Percentiles rank a stretch among this genome's conserved stretches.
phyloP scores from a whole-genome alignment of 768 basidiomycete species.

The Termitomyces sp. region DNA sequence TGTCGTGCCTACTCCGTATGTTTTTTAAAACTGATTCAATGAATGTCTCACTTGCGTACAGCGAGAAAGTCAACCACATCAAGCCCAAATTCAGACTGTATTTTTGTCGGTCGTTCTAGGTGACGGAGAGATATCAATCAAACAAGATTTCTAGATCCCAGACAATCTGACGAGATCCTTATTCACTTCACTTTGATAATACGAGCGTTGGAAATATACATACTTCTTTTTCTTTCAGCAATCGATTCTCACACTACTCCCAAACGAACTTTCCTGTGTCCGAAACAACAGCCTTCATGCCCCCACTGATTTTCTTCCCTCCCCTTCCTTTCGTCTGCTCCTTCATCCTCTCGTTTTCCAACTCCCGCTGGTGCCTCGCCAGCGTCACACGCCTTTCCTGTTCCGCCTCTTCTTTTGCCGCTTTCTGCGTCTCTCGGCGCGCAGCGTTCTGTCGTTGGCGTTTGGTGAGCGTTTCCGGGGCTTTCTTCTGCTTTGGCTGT shows the following conservation, averaged over 20 bases:
- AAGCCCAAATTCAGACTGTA: background rate
- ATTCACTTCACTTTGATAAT: background rate
- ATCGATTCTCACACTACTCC: background rate
- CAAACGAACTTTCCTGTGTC: conserved; percentile 51
- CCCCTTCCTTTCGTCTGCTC: conserved; percentile 30
- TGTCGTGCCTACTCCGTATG: background rate
- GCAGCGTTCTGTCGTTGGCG: conserved; percentile 65
- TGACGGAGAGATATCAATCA: background rate
- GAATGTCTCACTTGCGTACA: background rate
- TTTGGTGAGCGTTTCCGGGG: conserved; percentile 51
- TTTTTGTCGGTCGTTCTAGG: background rate
- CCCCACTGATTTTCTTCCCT: conserved; percentile 40
- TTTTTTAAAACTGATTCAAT: background rate
- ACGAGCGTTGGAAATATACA: background rate
- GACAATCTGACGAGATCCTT: background rate
- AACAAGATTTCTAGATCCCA: background rate
- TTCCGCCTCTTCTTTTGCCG: conserved; percentile 50
- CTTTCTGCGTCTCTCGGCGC: conserved; percentile 49
- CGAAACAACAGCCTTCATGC: conserved; percentile 59
- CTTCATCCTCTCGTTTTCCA: conserved; percentile 48
- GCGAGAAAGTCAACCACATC: background rate
- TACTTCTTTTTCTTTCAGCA: background rate
- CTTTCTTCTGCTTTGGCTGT: conserved; percentile 15
- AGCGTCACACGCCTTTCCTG: conserved; percentile 41
- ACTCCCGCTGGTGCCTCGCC: conserved; percentile 53